phyloP scores from a whole-genome alignment of 2,329 filamentous ascomycete species.

The Pseudogymnoascus sp. region DNA sequence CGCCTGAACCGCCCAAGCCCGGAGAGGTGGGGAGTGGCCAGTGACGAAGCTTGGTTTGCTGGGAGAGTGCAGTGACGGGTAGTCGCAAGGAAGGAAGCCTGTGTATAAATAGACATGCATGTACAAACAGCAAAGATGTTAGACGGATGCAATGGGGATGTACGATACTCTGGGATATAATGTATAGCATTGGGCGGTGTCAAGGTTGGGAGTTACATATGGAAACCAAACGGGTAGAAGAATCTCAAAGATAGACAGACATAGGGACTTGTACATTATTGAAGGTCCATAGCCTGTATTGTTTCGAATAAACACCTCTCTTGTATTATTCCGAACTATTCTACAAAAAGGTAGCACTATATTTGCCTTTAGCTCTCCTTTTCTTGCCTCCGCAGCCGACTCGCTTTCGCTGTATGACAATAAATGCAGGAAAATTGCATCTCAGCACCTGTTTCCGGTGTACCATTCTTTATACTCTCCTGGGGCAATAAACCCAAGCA shows the following conservation, averaged over 20 bases:
- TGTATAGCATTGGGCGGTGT: not conserved
- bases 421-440: constrained; percentile 9
- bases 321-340: not conserved
- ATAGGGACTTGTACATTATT: not conserved
- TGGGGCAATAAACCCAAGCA: constrained; percentile 7
- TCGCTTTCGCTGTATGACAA: constrained; percentile 8
- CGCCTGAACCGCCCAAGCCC: constrained; percentile 11
- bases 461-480: constrained; percentile 7
- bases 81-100: not conserved
- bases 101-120: constrained; percentile 1
- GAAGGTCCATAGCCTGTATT: not conserved
- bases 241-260: not conserved
- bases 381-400: not conserved
- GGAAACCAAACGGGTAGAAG: not conserved
- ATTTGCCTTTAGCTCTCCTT: not conserved
- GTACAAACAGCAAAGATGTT: not conserved
- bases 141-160: not conserved
- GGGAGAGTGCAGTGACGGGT: constrained; percentile 2
- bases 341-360: constrained; percentile 2
- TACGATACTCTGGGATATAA: constrained; percentile 4
- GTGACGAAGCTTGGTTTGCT: not conserved
- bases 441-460: constrained; percentile 6
- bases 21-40: constrained; percentile 4
- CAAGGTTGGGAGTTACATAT: not conserved
- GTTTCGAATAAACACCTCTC: not conserved